phyloP scores from a whole-genome alignment of 2,329 filamentous ascomycete genomes.

The Fusarium annulatum region DNA sequence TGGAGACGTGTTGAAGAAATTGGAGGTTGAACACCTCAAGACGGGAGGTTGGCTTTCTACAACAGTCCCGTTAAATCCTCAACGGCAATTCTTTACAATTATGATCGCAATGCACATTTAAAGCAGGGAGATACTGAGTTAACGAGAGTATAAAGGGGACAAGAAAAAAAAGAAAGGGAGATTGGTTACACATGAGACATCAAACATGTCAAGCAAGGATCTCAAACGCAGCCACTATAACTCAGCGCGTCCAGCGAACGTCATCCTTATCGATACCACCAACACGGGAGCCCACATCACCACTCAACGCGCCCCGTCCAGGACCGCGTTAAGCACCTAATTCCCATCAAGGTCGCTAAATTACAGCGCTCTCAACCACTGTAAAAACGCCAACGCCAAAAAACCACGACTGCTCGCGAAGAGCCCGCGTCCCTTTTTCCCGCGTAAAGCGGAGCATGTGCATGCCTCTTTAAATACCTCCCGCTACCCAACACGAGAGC shows the following conservation, averaged over 20 bases:
- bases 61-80: conserved; percentile 2
- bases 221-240: conserved; percentile 28
- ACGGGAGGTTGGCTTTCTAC: conserved; percentile 19
- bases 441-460: conserved; percentile 22
- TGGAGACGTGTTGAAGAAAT: conserved; percentile 36
- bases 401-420: conserved; percentile 27
- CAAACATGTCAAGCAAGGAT: conserved; percentile 25
- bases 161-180: background rate
- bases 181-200: conserved; percentile 3
- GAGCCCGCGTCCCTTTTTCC: conserved; percentile 13
- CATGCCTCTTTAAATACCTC: conserved; percentile 41
- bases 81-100: background rate
- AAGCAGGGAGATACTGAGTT: background rate
- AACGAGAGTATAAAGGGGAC: background rate
- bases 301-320: conserved; percentile 27
- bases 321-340: conserved; percentile 32
- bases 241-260: conserved; percentile 32
- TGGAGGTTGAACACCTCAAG: conserved; percentile 16
- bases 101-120: fast-evolving
- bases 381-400: conserved; percentile 32
- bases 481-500: conserved; percentile 35
- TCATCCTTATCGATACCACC: conserved; percentile 33
- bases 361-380: conserved; percentile 9
- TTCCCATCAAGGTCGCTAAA: background rate
- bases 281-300: background rate